phyloP scores from a whole-genome alignment of 495 filamentous ascomycete species.

The Aspergillus leporis region DNA sequence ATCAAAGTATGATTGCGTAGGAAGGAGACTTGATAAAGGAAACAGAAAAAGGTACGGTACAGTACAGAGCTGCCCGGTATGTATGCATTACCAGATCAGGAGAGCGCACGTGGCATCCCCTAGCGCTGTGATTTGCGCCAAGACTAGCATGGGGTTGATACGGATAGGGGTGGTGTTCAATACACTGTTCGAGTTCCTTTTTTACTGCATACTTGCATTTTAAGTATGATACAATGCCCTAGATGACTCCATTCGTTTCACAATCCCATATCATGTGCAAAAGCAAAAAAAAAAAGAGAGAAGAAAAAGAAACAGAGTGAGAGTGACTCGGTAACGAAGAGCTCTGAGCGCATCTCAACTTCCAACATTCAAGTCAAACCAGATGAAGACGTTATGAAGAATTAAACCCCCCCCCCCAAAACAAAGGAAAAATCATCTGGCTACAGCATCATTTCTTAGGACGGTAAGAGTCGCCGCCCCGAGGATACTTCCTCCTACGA shows the following conservation, averaged over 20 bases:
- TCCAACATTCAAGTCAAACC: background rate
- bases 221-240: no score
- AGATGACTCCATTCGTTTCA: background rate
- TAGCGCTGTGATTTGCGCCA: slow-evolving; percentile 10
- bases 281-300: no score
- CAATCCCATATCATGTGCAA: background rate
- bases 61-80: background rate
- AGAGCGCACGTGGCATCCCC: slow-evolving; percentile 6
- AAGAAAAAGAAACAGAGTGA: no score
- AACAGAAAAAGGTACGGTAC: no score
- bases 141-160: background rate
- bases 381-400: background rate
- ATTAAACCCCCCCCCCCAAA: background rate
- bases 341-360: background rate
- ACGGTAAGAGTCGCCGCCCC: slow-evolving; percentile 23
- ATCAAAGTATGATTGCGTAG: background rate
- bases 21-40: background rate
- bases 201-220: background rate
- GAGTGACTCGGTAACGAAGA: background rate
- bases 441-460: slow-evolving; percentile 3
- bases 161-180: background rate
- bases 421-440: background rate
- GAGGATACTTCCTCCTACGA: slow-evolving; percentile 7
- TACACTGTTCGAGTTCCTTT: no score
- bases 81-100: background rate